Base-by-base conservation (phyloP, 345 rosid genomes). In the Linum tenue region DNA sequence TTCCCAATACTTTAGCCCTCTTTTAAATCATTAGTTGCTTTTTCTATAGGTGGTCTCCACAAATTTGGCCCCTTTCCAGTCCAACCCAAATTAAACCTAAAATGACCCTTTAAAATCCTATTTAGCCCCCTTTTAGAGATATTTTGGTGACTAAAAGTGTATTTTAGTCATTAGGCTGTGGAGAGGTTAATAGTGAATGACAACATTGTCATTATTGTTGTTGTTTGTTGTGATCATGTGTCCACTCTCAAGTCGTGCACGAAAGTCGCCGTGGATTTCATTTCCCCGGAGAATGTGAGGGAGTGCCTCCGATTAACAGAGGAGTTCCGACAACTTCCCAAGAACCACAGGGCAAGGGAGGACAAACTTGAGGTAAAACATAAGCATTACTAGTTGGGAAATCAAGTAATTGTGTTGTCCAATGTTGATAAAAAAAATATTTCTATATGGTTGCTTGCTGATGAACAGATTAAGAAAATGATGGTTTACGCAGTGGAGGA, bases 241-340 rank as follows among this genome's bases (percentile, higher is more conserved):
- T 22, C 31, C 31, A 22, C 31, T 22, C 16, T 22, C 36, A 80
- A 90, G 98, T 88, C 99, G 1, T 88, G 99, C 68, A 88, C 99
- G 5, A 94, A 94, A 77, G 96, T 90, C 4, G 99, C 97, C 4
- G 85, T 74, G 56, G 99, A 94, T 71, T 92, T 92, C 17, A 95
- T 94, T 55, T 94, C 99, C 8, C 96, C 99, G 0, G 99, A 90
- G 75, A 90, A 86, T 55, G 71, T 90, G 22, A 37, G 69, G 0
- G 87, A 88, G 67, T 94, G 99, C 77, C 80, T 94, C 17, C 85
- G 87, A 35, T 70, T 90, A 57, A 90, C 95, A 0, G 81, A 90
- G 67, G 96, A 88, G 78, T 94, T 90, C 76, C 85, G 99, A 60
- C 83, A 72, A 63, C 95, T 94, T 70, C 99, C 99, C 0, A 78